These are phyloP conservation scores for Suhomyces xylopsoci DNA, from an alignment of 805 yeast genomes.

Conservation along the genomic window DNA sequence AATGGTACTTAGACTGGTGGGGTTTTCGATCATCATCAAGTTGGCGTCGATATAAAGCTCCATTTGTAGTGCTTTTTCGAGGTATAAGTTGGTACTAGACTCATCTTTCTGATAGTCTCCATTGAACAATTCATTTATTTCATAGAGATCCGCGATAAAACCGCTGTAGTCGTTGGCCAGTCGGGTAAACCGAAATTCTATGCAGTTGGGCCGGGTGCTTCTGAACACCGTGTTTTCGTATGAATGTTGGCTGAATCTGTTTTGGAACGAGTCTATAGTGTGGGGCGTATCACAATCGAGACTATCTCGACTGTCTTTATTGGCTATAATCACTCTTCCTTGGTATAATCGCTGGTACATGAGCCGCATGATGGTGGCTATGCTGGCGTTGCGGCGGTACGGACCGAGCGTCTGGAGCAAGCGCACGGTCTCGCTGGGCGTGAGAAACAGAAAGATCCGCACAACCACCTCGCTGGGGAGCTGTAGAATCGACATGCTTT, in stretches of 20 bases:
- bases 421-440: constrained; percentile 5
- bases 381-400: not conserved
- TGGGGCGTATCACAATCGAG: constrained; percentile 10
- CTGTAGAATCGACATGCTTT: constrained; percentile 3
- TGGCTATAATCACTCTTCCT: constrained; percentile 14
- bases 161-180: constrained; percentile 20
- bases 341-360: constrained; percentile 19
- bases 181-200: constrained; percentile 22
- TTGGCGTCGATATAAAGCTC: constrained; percentile 27
- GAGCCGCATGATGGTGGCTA: constrained; percentile 2
- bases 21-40: constrained; percentile 24
- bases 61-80: constrained; percentile 16
- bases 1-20: constrained; percentile 29
- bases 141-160: constrained; percentile 19
- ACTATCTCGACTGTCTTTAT: constrained; percentile 2
- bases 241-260: constrained; percentile 5
- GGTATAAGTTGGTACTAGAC: constrained; percentile 7
- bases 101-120: not conserved
- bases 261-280: constrained; percentile 12
- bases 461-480: constrained; percentile 20
- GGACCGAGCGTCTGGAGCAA: constrained; percentile 6
- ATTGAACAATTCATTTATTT: constrained; percentile 8
- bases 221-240: constrained; percentile 9
- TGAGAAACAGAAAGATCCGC: constrained; percentile 10
- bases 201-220: constrained; percentile 17